Conservation (phyloP, 768 basidiomycete species). For the Hemileccinum rubropunctum region DNA sequence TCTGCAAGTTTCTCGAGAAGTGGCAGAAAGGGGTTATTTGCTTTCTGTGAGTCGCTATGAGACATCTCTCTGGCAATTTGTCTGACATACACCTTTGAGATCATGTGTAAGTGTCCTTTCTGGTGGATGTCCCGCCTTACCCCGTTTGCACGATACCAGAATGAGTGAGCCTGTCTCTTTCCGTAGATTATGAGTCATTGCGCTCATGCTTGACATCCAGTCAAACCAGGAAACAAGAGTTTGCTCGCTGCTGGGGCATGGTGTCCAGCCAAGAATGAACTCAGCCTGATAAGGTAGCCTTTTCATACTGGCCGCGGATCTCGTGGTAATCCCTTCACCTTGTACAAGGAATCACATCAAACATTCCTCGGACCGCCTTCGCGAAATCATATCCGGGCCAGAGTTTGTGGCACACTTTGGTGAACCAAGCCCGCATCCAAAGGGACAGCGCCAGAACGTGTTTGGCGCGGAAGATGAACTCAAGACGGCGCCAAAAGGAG, state of each 20-base stretch:
- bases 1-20: conserved; percentile 85
- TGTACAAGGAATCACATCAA: conserved; percentile 57
- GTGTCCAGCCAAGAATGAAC: conserved; percentile 77
- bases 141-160: conserved; percentile 10
- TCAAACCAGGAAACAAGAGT: conserved; percentile 64
- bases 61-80: not conserved
- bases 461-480: conserved; percentile 88
- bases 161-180: conserved; percentile 13
- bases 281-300: conserved; percentile 66
- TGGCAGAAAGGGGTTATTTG: conserved; percentile 89
- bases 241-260: conserved; percentile 78
- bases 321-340: not conserved
- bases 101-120: conserved; percentile 14
- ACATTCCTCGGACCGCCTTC: conserved; percentile 58
- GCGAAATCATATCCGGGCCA: conserved; percentile 60
- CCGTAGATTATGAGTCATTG: not conserved
- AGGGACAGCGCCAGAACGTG: conserved; percentile 67
- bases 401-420: conserved; percentile 81
- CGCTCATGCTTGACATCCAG: conserved; percentile 35
- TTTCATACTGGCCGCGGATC: not conserved
- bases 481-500: conserved; percentile 89
- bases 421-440: conserved; percentile 54
- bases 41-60: conserved; percentile 58
- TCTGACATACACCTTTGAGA: conserved; percentile 21
- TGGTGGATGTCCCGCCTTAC: not conserved